phyloP scores from a whole-genome alignment of 331 rosid species.

The Arachis monticola region DNA sequence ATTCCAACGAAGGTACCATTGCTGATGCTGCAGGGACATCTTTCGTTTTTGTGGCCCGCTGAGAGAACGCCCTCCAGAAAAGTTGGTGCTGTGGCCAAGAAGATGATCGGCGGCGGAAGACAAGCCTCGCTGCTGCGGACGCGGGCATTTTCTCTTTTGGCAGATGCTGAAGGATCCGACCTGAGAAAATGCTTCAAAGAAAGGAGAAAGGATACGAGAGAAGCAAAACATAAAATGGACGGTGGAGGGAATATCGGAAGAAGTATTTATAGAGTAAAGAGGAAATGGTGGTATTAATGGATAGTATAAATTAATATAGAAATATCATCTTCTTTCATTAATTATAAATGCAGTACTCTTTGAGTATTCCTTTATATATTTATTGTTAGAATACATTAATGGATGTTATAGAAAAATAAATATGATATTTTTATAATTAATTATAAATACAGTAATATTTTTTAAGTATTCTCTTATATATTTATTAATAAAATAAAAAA shows the following conservation, averaged over 20 bases:
- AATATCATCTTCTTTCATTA: too few species aligned
- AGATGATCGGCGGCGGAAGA: conserved; percentile 29
- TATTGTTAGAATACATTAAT: too few species aligned
- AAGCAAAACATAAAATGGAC: neutral
- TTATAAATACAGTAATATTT: too few species aligned
- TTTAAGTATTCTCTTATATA: too few species aligned
- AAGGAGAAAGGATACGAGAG: neutral
- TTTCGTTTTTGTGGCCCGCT: conserved; percentile 32
- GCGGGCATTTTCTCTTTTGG: conserved; percentile 57
- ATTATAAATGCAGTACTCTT: too few species aligned
- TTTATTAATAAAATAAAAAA: too few species aligned
- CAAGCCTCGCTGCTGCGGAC: conserved; percentile 38
- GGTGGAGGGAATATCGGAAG: neutral
- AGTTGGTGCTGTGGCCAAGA: neutral
- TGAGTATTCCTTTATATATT: too few species aligned
- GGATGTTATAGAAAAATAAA: too few species aligned
- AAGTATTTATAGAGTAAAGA: conserved; percentile 42
- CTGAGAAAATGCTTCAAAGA: neutral
- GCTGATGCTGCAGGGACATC: conserved; percentile 24
- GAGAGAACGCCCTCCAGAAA: conserved; percentile 53
- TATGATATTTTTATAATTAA: too few species aligned
- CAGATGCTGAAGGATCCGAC: conserved; percentile 44
- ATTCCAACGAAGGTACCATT: conserved; percentile 26
- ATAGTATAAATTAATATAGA: too few species aligned
- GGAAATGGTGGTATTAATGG: neutral